Base-by-base conservation (phyloP, 2,329 filamentous ascomycete species). In the Botrytis cinerea region DNA sequence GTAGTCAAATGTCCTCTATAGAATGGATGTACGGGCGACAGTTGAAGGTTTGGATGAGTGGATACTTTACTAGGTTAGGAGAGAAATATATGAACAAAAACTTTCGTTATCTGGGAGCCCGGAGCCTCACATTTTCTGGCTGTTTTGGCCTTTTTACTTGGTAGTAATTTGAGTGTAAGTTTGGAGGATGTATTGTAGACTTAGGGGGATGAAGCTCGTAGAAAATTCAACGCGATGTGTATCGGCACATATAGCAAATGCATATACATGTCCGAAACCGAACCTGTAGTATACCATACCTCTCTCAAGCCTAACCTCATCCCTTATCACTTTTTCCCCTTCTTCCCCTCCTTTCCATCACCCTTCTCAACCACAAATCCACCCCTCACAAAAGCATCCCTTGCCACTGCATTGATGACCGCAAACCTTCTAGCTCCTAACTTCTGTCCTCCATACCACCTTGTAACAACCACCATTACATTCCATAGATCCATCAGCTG, bases 401-500 rank as follows among this genome's bases (percentile, higher is more conserved):
- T 88, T 12, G 94, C 95, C 14, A 91, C 93, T 72, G 89, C 87
- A 81, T 98, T 98, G 81, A 99, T 98, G 72, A 97, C 85, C 20
- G 94, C 90, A 81, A 99, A 99, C 76, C 96, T 86, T 81, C 95
- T 92, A 68, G 95, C 95, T 0, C 96, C 96, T 63, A 99, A 83
- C 78, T 94, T 92, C 73, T 97, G 88, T 1, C 96, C 96, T 6
- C 96, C 96, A 82, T 97, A 99, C 96, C 96, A 99, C 75, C 96
- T 85, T 57, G 93, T 94, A 43, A 99, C 95, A 5, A 99, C 92
- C 0, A 99, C 94, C 85, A 98, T 91, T 25, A 92, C 91, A 82
- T 97, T 89, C 94, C 95, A 98, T 18, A 97, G 86, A 80, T 95
- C 93, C 93, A 98, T 98, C 75, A 97, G 84, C 84, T 98, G 94